Base-by-base conservation (phyloP, 2,329 filamentous ascomycete genomes). In the Fusarium compactum region DNA sequence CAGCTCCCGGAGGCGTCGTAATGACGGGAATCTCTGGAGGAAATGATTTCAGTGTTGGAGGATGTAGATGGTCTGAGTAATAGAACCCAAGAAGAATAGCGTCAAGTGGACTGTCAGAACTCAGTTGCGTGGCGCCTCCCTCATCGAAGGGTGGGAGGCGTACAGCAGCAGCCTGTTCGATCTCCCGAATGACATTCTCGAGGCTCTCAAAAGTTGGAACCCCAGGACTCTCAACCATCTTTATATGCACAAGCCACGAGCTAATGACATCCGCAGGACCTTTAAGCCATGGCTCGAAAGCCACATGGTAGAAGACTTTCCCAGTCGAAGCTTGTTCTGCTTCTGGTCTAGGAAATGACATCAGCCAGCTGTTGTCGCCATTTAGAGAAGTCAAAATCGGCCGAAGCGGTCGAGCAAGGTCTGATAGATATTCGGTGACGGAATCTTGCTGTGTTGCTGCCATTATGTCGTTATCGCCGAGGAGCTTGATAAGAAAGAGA, bases 281-380 rank as follows among this genome's bases (percentile, higher is more conserved):
- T 9, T 66, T 65, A 10, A 80, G 74, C 78, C 78, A 80, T 2
- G 79, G 78, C 16, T 80, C 79, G 16, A 74, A 73, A 14, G 77
- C 76, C 8, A 80, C 54, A 43, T 80, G 79, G 52, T 74, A 79
- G 62, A 74, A 80, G 3, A 57, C 65, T 47, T 74, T 76, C 14
- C 71, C 67, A 6, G 50, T 44, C 7, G 62, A 45, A 3, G 46
- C 57, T 15, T 63, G 70, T 16, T 78, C 76, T 14, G 57, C 34
- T 12, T 52, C 44, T 5, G 77, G 78, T 8, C 74, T 74, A 4
- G 78, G 78, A 41, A 80, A 75, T 9, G 78, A 79, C 32, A 80
- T 59, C 4, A 80, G 64, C 79, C 79, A 80, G 32, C 77, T 77
- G 18, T 77, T 77, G 47, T 80, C 78, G 8, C 78, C 78, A 53